phyloP scores from a whole-genome alignment of 2,329 filamentous ascomycete genomes.

The Colletotrichum tanaceti region DNA sequence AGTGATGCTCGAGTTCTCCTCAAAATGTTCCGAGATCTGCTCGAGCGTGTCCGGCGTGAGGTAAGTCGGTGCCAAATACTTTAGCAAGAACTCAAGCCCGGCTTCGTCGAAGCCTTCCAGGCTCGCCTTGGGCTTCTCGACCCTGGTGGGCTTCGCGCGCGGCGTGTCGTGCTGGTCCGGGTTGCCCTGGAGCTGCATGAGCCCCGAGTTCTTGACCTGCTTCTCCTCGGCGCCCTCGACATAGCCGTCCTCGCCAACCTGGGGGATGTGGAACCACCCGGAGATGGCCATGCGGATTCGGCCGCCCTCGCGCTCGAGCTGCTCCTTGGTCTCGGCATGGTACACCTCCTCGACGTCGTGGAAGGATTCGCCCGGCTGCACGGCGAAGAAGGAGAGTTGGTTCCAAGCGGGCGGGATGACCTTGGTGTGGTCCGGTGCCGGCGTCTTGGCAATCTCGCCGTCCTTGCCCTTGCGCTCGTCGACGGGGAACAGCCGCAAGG shows the following conservation, averaged over 20 bases:
- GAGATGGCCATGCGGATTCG: slow-evolving; percentile 96
- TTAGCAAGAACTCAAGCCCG: slow-evolving; percentile 89
- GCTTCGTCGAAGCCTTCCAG: slow-evolving; percentile 73
- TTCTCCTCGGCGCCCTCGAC: slow-evolving; percentile 89
- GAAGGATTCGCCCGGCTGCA: slow-evolving; percentile 98
- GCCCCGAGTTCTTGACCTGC: slow-evolving; percentile 87
- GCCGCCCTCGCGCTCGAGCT: slow-evolving; percentile 75
- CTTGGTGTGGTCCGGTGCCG: slow-evolving; percentile 80
- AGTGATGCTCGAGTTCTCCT: slow-evolving; percentile 84
- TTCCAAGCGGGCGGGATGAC: slow-evolving; percentile 96
- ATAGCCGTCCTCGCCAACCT: slow-evolving; percentile 92
- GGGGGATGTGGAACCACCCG: slow-evolving; percentile 98
- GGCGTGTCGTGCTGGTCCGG: slow-evolving; percentile 90
- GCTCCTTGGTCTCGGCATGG: slow-evolving; percentile 69
- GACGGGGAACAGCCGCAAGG: slow-evolving; percentile 85
- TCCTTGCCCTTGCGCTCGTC: slow-evolving; percentile 72
- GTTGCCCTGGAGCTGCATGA: slow-evolving; percentile 93
- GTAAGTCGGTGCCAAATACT: slow-evolving; percentile 91
- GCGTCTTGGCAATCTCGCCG: slow-evolving; percentile 81
- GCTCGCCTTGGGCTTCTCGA: slow-evolving; percentile 55
- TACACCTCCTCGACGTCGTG: slow-evolving; percentile 99
- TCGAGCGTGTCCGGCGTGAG: slow-evolving; percentile 92
- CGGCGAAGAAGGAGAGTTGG: slow-evolving; percentile 97
- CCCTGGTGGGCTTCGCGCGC: slow-evolving; percentile 66
- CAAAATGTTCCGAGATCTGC: slow-evolving; percentile 82